A percentile compares a stretch with the other conserved stretches of the same genome.
Evolutionary conservation across 192 early-diverging fungal species (phyloP).

Genomic region (Podila minutissima): DNA sequence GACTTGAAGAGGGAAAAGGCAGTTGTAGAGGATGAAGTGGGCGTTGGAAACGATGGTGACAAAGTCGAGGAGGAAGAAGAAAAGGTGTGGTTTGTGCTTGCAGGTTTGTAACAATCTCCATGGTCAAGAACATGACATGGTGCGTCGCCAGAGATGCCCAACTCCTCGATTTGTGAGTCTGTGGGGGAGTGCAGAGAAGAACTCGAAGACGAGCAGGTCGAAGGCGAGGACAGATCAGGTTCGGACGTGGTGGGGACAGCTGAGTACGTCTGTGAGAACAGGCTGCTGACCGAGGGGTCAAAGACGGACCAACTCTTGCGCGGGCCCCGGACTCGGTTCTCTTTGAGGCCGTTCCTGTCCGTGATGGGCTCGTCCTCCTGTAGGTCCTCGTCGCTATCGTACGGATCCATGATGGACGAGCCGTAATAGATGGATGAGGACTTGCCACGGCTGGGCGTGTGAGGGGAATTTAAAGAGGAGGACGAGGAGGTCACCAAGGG

Average conservation of each 20-base stretch:
- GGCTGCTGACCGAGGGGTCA: constrained; percentile 23
- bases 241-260: constrained; percentile 21
- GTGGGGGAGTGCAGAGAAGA: constrained; percentile 29
- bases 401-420: constrained; percentile 1
- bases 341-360: constrained; percentile 31
- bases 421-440: constrained; percentile 41
- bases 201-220: constrained; percentile 13
- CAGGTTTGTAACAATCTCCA: not conserved
- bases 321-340: constrained; percentile 34
- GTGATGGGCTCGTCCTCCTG: constrained; percentile 36
- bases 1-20: not conserved
- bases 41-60: not conserved
- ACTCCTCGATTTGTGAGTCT: not conserved
- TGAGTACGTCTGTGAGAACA: constrained; percentile 24
- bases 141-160: not conserved
- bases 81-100: not conserved
- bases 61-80: not conserved
- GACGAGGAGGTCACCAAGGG: constrained; percentile 15
- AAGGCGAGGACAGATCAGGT: constrained; percentile 13
- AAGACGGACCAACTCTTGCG: constrained; percentile 27
- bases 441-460: constrained; percentile 15
- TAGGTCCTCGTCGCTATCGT: constrained; percentile 10
- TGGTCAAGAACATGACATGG: not conserved
- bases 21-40: not conserved
- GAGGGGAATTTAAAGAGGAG: constrained; percentile 8